A percentile compares a stretch with the other conserved stretches of the same genome.
phyloP scores from a whole-genome alignment of 495 filamentous ascomycete genomes.

The Lepidopterella palustris region DNA sequence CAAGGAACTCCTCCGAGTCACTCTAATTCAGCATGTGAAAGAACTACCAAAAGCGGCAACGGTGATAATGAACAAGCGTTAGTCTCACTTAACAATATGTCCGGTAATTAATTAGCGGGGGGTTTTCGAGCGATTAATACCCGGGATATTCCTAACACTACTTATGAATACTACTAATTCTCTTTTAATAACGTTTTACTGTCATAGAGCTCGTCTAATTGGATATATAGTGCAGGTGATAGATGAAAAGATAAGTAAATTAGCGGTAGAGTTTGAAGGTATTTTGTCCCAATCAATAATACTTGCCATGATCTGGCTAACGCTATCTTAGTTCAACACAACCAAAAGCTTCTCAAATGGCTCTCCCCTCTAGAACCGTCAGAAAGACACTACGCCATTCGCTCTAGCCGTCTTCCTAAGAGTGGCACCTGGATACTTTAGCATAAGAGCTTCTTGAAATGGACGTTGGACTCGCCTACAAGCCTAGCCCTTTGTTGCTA shows the following conservation, averaged over 20 bases:
- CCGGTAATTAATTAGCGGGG: background rate
- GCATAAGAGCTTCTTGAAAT: background rate
- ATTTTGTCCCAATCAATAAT: background rate
- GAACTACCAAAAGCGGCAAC: background rate
- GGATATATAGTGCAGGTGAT: background rate
- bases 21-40: background rate
- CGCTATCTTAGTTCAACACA: background rate
- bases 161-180: background rate
- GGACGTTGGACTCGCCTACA: background rate
- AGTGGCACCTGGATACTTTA: background rate
- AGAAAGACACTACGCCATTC: background rate
- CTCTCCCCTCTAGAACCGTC: background rate
- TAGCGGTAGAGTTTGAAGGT: background rate
- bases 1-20: constrained; percentile 19
- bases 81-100: background rate
- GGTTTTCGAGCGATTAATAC: background rate
- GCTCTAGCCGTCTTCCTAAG: background rate
- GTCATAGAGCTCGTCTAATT: background rate
- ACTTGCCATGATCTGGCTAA: background rate
- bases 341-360: background rate
- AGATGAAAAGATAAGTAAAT: background rate
- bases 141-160: background rate
- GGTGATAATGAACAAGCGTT: background rate
- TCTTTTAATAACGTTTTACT: background rate
- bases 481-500: background rate